Evolutionary conservation across 2,329 filamentous ascomycete species (phyloP), one percentile per base, ranked within the genome.

Genomic region (Ambrosiella xylebori): DNA sequence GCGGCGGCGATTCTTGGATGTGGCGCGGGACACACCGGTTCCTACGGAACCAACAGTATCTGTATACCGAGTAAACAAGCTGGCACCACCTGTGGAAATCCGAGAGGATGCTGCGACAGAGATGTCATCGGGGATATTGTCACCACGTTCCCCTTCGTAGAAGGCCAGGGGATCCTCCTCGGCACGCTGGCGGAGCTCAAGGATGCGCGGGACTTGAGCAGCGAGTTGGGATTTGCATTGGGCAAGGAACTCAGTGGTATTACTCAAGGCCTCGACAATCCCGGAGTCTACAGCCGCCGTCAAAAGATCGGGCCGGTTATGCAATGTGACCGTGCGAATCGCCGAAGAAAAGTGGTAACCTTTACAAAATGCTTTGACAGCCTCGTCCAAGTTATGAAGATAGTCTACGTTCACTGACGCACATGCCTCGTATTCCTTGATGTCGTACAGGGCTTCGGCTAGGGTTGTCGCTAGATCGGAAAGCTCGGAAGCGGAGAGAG

Each of bases 41-140:
- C 82, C 85, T 1, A 81, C 76, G 17, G 87, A 89, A 19, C 83
- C 82, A 1, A 76, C 72, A 61, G 84, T 85, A 60, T 86, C 85
- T 0, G 89, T 95, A 71, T 96, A 97, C 17, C 89, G 76, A 4
- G 91, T 97, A 75, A 97, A 95, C 67, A 98, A 79, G 36, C 85
- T 90, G n/a, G 86, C 85, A 49, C 82, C 80, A 36, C 56, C 59
- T 0, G 91, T 96, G 61, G 82, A 86, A 17, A 88, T 75, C 56
- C 90, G 81, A 2, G 89, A 95, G 56, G 73, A 78, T 0, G 90
- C 86, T 0, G 93, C 93, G 1, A 98, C 76, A 1, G 88, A 95
- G 54, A 98, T 78, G 69, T 98, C 90, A 67, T 98, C 93, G 0
- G 91, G 93, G 1, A 95, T 77, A 63, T 95, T 87, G 58, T 79